Evolutionary conservation across 169 alveolate genomes (phyloP).

Genomic region (Plasmodium cynomolgi): DNA sequence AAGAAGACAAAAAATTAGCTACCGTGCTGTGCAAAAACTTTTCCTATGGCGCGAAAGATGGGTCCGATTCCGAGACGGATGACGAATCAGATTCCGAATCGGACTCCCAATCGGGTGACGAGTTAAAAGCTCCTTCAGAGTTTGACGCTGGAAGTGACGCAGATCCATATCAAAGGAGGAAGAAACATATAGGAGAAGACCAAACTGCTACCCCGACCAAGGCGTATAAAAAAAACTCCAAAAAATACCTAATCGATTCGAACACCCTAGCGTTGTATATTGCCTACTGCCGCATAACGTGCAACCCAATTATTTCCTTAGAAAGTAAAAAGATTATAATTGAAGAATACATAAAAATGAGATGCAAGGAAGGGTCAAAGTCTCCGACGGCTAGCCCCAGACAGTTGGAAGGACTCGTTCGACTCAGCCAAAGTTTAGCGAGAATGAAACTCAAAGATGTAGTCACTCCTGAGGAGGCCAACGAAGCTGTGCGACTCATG

Average conservation of each 20-base stretch:
- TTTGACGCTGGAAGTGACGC: background rate
- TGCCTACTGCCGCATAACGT: slow-evolving; percentile 92
- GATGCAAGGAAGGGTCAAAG: slow-evolving; percentile 89
- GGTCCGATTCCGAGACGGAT: slow-evolving; percentile 28
- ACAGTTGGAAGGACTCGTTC: slow-evolving; percentile 96
- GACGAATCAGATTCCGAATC: slow-evolving; percentile 67
- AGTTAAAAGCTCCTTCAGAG: slow-evolving; percentile 23
- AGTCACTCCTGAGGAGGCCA: slow-evolving; percentile 94
- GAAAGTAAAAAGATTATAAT: slow-evolving; percentile 90
- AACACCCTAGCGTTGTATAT: slow-evolving; percentile 89
- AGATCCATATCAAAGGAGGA: background rate
- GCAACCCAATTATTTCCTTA: slow-evolving; percentile 92
- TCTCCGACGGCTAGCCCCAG: slow-evolving; percentile 97
- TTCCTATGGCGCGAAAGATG: slow-evolving; percentile 81
- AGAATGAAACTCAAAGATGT: slow-evolving; percentile 93
- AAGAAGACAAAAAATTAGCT: slow-evolving; percentile 89
- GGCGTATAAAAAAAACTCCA: slow-evolving; percentile 13
- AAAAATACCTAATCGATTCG: slow-evolving; percentile 76
- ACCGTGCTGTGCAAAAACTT: slow-evolving; percentile 76
- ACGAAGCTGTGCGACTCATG: slow-evolving; percentile 97
- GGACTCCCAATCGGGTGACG: slow-evolving; percentile 19
- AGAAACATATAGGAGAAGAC: slow-evolving; percentile 8
- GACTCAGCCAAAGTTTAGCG: slow-evolving; percentile 98
- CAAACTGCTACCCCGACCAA: slow-evolving; percentile 16
- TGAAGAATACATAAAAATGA: slow-evolving; percentile 92